phyloP scores from a whole-genome alignment of 2,329 filamentous ascomycete genomes.

The Pseudogymnoascus sp. region DNA sequence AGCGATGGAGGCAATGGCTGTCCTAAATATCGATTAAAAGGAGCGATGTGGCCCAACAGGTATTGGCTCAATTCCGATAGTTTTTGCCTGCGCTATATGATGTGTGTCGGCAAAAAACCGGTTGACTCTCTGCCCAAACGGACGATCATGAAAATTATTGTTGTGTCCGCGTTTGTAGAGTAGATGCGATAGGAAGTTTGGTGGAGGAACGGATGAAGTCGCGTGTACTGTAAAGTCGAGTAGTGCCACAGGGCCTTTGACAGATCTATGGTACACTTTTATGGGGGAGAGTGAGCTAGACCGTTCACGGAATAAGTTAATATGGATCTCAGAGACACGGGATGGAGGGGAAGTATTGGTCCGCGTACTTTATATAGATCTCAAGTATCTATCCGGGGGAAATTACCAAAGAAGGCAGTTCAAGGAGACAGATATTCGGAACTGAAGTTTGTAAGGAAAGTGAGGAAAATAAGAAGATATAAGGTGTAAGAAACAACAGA shows the following conservation, averaged over 20 bases:
- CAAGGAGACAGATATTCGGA: not conserved
- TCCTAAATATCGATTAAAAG: constrained; percentile 4
- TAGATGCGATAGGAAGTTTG: not conserved
- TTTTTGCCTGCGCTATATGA: not conserved
- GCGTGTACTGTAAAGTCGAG: not conserved
- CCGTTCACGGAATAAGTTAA: not conserved
- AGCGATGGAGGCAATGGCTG: not conserved
- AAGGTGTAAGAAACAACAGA: not conserved
- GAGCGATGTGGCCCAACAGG: not conserved
- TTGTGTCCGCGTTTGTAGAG: not conserved
- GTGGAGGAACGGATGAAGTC: constrained; percentile 1
- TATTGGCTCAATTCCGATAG: not conserved
- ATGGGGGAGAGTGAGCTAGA: constrained; percentile 1
- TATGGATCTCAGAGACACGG: constrained; percentile 1
- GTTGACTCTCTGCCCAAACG: not conserved
- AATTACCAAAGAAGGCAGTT: not conserved
- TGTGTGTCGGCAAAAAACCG: constrained; percentile 5
- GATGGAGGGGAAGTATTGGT: not conserved
- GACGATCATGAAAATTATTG: constrained; percentile 2
- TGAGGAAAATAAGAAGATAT: not conserved
- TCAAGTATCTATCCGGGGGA: not conserved
- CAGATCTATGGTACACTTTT: constrained; percentile 2
- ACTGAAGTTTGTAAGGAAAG: not conserved
- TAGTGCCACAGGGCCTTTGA: not conserved
- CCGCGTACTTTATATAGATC: not conserved